Percentiles rank a stretch among this genome's conserved stretches.
Evolutionary conservation across 179 eudicot species (phyloP).

Genomic region (Corrigiola litoralis): DNA sequence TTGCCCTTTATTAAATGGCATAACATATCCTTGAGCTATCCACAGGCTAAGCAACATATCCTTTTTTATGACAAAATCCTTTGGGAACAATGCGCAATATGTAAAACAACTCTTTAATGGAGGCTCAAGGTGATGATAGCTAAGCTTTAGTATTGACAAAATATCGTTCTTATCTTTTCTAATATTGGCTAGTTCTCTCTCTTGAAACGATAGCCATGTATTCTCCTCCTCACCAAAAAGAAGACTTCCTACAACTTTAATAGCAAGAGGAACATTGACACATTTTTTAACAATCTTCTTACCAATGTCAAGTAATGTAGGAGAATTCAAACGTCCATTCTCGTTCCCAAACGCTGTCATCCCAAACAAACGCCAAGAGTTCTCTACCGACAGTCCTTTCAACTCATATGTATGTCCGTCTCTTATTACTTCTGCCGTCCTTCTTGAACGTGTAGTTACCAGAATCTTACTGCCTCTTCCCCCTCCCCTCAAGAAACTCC

Average conservation of each 20-base stretch:
- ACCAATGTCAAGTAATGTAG: constrained; percentile 7
- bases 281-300: constrained; percentile 19
- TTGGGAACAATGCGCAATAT: constrained; percentile 23
- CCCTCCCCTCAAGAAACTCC: constrained; percentile 2
- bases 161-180: constrained; percentile 15
- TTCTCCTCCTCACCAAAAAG: not conserved
- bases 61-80: not conserved
- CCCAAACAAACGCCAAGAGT: constrained; percentile 16
- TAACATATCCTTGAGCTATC: constrained; percentile 24
- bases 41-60: constrained; percentile 8
- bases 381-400: constrained; percentile 19
- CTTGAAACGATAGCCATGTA: constrained; percentile 16
- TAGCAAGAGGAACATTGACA: constrained; percentile 20
- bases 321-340: not conserved
- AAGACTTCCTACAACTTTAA: constrained; percentile 18
- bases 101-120: constrained; percentile 12
- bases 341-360: constrained; percentile 14
- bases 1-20: not conserved
- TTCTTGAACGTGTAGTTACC: constrained; percentile 20
- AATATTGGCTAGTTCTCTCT: constrained; percentile 3
- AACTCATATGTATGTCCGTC: not conserved
- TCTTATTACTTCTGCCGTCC: constrained; percentile 11
- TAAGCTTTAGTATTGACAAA: constrained; percentile 12
- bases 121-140: constrained; percentile 10
- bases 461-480: constrained; percentile 16